Evolutionary conservation across 768 basidiomycete genomes (phyloP).

Genomic region (Tricholoma sp.): DNA sequence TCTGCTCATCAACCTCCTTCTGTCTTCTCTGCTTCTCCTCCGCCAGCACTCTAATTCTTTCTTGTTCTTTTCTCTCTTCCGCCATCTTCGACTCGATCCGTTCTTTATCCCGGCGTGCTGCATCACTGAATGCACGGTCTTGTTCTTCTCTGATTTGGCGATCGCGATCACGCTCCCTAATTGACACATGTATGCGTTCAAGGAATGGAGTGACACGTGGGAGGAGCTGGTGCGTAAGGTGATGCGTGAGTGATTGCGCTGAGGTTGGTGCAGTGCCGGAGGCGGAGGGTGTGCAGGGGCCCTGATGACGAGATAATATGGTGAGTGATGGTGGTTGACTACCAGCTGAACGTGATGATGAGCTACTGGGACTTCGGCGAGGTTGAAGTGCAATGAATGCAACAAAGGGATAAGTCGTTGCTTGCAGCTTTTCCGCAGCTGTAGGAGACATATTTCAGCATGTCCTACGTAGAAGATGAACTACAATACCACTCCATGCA

Average conservation of each 20-base stretch:
- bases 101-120: constrained; percentile 62
- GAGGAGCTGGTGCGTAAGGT: constrained; percentile 67
- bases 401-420: constrained; percentile 90
- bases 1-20: constrained; percentile 33
- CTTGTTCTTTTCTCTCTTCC: constrained; percentile 27
- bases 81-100: constrained; percentile 53
- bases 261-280: constrained; percentile 49
- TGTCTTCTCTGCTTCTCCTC: constrained; percentile 22
- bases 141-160: constrained; percentile 73
- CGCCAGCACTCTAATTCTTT: constrained; percentile 31
- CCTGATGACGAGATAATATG: constrained; percentile 83
- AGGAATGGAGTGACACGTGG: constrained; percentile 82
- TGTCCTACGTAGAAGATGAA: constrained; percentile 3
- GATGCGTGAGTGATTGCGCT: constrained; percentile 53
- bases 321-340: constrained; percentile 53
- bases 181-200: constrained; percentile 46
- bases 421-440: constrained; percentile 69
- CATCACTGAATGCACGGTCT: constrained; percentile 70
- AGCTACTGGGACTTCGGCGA: constrained; percentile 38
- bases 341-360: constrained; percentile 27
- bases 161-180: constrained; percentile 46
- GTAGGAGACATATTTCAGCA: constrained; percentile 5
- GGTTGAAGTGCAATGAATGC: constrained; percentile 90
- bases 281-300: constrained; percentile 38
- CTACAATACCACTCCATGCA: constrained; percentile 56